Base-by-base conservation (phyloP, 2,329 filamentous ascomycete genomes). In the Ceratocystis alfenasii region DNA sequence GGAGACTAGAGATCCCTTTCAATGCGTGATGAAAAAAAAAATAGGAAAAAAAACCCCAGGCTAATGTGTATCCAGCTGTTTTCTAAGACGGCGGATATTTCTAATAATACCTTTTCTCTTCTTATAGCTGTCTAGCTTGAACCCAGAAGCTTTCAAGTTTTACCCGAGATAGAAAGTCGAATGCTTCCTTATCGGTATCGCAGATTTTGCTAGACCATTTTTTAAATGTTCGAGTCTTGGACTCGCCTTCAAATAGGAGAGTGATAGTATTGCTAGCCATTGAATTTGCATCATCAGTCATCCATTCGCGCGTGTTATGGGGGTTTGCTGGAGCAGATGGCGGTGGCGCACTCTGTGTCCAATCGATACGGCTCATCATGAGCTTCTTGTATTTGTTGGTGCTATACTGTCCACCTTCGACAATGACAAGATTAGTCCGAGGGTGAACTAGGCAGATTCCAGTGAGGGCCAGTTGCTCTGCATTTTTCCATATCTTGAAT, bases 101-200 rank as follows among this genome's bases (percentile, higher is more conserved):
- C 48, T 15, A 28, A 6, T 15, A 25, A 53, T 53, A 10, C 5
- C 22, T 25, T 17, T 5, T 41, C 45, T n/a, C 53, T 17, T 28
- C 33, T 55, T n/a, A 61, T 45, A 55, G 8, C 36, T 68, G 66
- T 46, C 64, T 55, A 33, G 66, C 66, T 30, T 64, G 62, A 7
- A 57, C 65, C 94, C 94, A 99, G 72, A 99, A 93, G 71, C 88
- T 95, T 71, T 97, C 93, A 82, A 97, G 89, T 79, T 95, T 96
- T 5, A 86, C 84, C 70, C 90, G 83, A 12, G 85, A 78, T 69
- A 99, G 76, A 25, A 87, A 81, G 70, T 96, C 90, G 73, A 89
- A 87, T 4, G 93, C 94, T 73, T 95, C 89, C 10, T 86, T 83
- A 74, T 99, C 94, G 1, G 89, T 93, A 76, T 97, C 94, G 75